Evolutionary conservation across 345 rosid genomes (phyloP), one percentile per base, ranked within the genome.

Genomic region (Sonneratia alba): DNA sequence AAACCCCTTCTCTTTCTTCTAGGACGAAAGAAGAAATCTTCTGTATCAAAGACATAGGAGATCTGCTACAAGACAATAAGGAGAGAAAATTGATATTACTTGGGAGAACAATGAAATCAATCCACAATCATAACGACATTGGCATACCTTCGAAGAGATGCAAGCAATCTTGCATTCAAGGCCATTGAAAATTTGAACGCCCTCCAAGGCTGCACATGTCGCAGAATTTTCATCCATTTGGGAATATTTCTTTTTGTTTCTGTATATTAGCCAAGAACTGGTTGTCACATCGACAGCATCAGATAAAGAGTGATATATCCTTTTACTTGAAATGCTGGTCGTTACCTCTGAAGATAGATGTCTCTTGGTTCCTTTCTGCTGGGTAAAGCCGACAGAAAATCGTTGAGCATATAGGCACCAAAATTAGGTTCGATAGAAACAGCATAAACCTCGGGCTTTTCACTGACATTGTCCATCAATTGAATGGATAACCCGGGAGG

Each of bases 81-180:
- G 36, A n/a, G 36, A 36, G n/a, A 67, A 48, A 12, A 49, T 19
- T 21, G 19, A 13, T 21, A 21, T 19, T 45, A 47, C 61, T 21
- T 57, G 32, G 45, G 40, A 36, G 38, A 16, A 48, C 68, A 10
- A 47, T 47, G 51, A 47, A 3, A 18, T 40, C 40, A 45, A 68
- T n/a, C 21, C 21, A n/a, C 32, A 70, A 59, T 36, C 70, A 45
- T 51, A 65, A 61, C 3, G 34, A 6, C 57, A 40, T 38, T 18
- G 24, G 7, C 70, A 38, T 81, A 92, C 98, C 98, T 92, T 95
- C 77, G 77, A 90, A 61, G 98, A 86, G 77, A 74, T 89, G 87
- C 98, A 90, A 68, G 97, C 81, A 73, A 92, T 83, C 85, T 91
- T 90, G 79, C 96, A 90, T 82, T 95, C 99, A 76, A 95, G 87